These are phyloP conservation scores for Umbelopsis vinacea DNA, from an alignment of 192 early-diverging fungal genomes.

Conservation along the genomic window DNA sequence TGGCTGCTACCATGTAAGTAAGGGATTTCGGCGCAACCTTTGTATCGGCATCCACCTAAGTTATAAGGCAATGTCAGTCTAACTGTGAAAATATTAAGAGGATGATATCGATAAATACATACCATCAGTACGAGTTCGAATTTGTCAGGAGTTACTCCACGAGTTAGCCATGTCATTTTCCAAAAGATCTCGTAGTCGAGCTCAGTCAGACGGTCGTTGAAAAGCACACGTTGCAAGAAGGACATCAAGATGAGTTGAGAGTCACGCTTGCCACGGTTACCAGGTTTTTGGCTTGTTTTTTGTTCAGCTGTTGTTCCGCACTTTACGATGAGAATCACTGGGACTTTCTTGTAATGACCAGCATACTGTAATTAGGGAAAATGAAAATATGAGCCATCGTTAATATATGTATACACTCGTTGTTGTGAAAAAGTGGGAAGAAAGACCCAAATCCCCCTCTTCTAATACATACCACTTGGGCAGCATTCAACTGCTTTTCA, in stretches of 20 bases:
- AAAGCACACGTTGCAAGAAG: slow-evolving; percentile 75
- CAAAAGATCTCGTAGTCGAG: slow-evolving; percentile 89
- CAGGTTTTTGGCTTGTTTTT: slow-evolving; percentile 63
- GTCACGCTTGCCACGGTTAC: slow-evolving; percentile 93
- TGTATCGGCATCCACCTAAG: slow-evolving; percentile 80
- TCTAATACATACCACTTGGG: slow-evolving; percentile 56
- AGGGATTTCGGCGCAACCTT: slow-evolving; percentile 72
- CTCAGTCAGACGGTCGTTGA: slow-evolving; percentile 83
- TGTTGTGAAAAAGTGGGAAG: too few relatives aligned
- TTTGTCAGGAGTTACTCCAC: slow-evolving; percentile 80
- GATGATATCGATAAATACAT: neutral
- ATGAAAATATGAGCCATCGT: neutral
- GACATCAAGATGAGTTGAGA: slow-evolving; percentile 93
- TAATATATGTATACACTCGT: too few relatives aligned
- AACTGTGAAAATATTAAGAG: neutral
- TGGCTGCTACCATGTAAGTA: slow-evolving; percentile 79
- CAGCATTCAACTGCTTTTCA: slow-evolving; percentile 79
- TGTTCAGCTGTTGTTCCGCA: slow-evolving; percentile 67
- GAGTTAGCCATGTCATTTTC: slow-evolving; percentile 67
- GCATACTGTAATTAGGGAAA: slow-evolving; percentile 41
- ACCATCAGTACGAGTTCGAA: slow-evolving; percentile 76
- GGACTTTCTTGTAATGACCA: slow-evolving; percentile 78
- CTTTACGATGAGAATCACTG: slow-evolving; percentile 67
- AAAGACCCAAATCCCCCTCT: too few relatives aligned
- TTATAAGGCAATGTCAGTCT: neutral